Percentiles rank a stretch among this genome's conserved stretches.
These are phyloP conservation scores for Cardamine chenopodiifolia DNA, from an alignment of 345 rosid species.

Conservation along the genomic window DNA sequence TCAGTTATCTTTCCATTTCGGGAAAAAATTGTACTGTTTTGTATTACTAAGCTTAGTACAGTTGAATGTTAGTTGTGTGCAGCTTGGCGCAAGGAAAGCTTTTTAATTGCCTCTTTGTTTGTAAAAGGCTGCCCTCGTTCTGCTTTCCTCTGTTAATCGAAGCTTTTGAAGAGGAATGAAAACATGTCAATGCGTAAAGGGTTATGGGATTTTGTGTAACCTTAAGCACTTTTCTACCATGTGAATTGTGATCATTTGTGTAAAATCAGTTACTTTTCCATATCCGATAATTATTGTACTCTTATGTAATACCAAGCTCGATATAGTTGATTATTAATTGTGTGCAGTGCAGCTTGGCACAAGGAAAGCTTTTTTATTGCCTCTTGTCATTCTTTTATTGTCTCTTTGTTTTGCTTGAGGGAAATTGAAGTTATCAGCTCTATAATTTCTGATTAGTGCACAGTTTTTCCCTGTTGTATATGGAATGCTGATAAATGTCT, in stretches of 20 bases:
- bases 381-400: neutral
- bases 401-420: neutral
- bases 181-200: neutral
- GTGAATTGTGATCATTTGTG: neutral
- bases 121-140: neutral
- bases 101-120: neutral
- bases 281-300: neutral
- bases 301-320: neutral
- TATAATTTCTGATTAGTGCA: neutral
- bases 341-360: neutral
- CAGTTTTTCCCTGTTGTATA: neutral
- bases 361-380: neutral
- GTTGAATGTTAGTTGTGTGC: neutral
- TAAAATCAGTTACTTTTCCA: neutral
- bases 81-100: neutral
- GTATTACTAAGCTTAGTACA: neutral
- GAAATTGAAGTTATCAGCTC: neutral
- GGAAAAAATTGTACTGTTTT: neutral
- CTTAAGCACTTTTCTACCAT: neutral
- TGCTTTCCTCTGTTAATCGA: neutral
- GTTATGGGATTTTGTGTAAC: neutral
- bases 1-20: neutral
- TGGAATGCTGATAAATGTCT: slow-evolving; percentile 1
- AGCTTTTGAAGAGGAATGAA: neutral
- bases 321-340: neutral